Base-by-base conservation (phyloP, 108 stramenopile species). In the Skeletonema costatum region DNA sequence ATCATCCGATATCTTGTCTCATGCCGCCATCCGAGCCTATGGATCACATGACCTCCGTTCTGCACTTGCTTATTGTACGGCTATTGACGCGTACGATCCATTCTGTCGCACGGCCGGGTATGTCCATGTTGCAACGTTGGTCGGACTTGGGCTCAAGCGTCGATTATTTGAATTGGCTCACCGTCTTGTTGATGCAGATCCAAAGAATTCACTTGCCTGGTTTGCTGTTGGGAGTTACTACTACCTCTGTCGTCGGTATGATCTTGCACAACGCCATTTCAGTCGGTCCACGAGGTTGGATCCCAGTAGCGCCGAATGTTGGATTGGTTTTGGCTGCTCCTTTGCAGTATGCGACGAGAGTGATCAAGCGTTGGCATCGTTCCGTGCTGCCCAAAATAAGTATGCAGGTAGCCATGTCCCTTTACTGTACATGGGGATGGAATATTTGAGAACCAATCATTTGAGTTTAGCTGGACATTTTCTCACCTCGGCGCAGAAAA, bases 211-310 rank as follows among this genome's bases (percentile, higher is more conserved):
- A 2, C 60, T 85, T 12, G 82, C 93, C 5, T 98, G 97, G 97
- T 98, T 92, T 75, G 97, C 96, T 32, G 97, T 98, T 3, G 98
- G 93, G 16, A 92, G 92, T 75, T 99, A 99, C 84, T 98, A 99
- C 70, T 91, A 88, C 75, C 63, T 82, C 33, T 92, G 95, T 64
- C 83, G 78, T 32, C 94, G 95, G 13, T 92, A 91, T 77, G 97
- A 98, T 66, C 79, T 93, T 16, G 97, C 98, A 1, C 97, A 97
- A 68, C 80, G 96, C 10, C 94, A 97, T 82, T 97, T 97, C 75
- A 93, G 92, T 74, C 89, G 96, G 68, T 93, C 95, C 5, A 92
- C 94, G 10, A 82, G 97, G 31, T 64, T 97, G 25, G 92, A 97
- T 77, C 90, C 90, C 8, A 79, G 85, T 16, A 96, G 93, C 68